Percentiles rank a stretch among this genome's conserved stretches.
Conservation (phyloP, 139 green algal genomes). For the Chlorella sp. region DNA sequence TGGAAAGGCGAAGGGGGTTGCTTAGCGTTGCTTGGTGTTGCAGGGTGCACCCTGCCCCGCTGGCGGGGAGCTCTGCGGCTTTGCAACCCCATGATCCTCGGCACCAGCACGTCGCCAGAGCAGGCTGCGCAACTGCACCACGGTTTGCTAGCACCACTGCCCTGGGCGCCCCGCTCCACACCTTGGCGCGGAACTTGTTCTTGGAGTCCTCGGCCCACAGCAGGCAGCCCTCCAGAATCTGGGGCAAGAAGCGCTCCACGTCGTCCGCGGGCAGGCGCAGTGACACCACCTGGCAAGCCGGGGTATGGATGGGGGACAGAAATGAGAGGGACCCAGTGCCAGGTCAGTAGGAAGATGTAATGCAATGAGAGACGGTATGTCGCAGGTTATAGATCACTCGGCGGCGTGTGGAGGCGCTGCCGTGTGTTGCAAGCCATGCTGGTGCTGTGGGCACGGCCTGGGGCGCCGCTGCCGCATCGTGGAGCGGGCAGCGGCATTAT, state of each 20-base stretch:
- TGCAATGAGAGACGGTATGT: neutral
- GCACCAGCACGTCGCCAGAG: too few species aligned
- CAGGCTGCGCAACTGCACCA: too few species aligned
- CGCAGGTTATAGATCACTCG: slow-evolving; percentile 29
- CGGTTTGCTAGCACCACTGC: too few species aligned
- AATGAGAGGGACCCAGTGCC: too few species aligned
- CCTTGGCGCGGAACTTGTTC: slow-evolving; percentile 80
- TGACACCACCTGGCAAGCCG: slow-evolving; percentile 69
- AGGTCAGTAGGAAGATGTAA: too few species aligned
- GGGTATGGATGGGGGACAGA: neutral
- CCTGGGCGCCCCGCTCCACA: too few species aligned
- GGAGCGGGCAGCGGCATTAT: neutral
- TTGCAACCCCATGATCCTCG: too few species aligned
- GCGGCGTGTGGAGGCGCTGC: neutral
- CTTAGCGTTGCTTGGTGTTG: too few species aligned
- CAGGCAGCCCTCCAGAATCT: slow-evolving; percentile 90
- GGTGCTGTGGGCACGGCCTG: slow-evolving; percentile 8
- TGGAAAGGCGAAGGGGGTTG: too few species aligned
- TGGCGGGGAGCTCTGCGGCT: too few species aligned
- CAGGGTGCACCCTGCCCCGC: too few species aligned
- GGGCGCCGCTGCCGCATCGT: neutral
- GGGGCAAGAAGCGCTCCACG: slow-evolving; percentile 69
- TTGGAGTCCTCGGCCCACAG: slow-evolving; percentile 93
- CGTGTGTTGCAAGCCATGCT: slow-evolving; percentile 24
- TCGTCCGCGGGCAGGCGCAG: slow-evolving; percentile 80